phyloP scores from a whole-genome alignment of 2,329 filamentous ascomycete genomes.

The Pestalotiopsis sp. region DNA sequence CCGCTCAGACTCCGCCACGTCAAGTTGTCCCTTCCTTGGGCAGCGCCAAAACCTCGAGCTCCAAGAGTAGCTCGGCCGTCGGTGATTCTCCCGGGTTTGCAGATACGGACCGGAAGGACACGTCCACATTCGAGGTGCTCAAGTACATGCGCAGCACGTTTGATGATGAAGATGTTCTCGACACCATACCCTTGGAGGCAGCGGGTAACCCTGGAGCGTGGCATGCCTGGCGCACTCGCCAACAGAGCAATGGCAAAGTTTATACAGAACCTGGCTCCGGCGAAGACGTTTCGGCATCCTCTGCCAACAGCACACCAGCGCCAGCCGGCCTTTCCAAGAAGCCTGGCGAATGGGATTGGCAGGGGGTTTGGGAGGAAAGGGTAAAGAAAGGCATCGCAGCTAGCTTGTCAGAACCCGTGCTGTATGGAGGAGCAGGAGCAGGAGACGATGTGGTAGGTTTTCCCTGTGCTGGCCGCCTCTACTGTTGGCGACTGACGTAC shows the following conservation, averaged over 20 bases:
- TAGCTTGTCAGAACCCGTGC: slow-evolving; percentile 76
- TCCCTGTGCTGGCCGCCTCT: neutral
- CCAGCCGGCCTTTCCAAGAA: slow-evolving; percentile 41
- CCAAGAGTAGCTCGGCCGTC: slow-evolving; percentile 26
- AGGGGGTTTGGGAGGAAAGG: slow-evolving; percentile 92
- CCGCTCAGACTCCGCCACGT: slow-evolving; percentile 29
- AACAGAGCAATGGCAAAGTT: slow-evolving; percentile 50
- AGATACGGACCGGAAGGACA: slow-evolving; percentile 42
- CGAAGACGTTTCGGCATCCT: slow-evolving; percentile 22
- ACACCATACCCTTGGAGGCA: slow-evolving; percentile 77
- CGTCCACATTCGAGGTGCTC: slow-evolving; percentile 69
- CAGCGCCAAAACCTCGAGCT: slow-evolving; percentile 25
- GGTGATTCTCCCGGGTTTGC: slow-evolving; percentile 39
- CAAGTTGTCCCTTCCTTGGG: slow-evolving; percentile 27
- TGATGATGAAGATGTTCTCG: slow-evolving; percentile 74
- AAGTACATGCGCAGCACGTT: slow-evolving; percentile 84
- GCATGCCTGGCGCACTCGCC: slow-evolving; percentile 86
- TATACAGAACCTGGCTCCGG: slow-evolving; percentile 18
- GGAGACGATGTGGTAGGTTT: slow-evolving; percentile 72
- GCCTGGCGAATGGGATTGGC: slow-evolving; percentile 95
- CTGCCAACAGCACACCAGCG: neutral
- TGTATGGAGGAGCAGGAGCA: slow-evolving; percentile 69
- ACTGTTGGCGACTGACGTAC: slow-evolving; percentile 8
- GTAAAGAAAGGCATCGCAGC: slow-evolving; percentile 78
- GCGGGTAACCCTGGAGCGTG: slow-evolving; percentile 91